Evolutionary conservation across 345 rosid species (phyloP), one percentile per base, ranked within the genome.

Genomic region (Eucalyptus viminalis): DNA sequence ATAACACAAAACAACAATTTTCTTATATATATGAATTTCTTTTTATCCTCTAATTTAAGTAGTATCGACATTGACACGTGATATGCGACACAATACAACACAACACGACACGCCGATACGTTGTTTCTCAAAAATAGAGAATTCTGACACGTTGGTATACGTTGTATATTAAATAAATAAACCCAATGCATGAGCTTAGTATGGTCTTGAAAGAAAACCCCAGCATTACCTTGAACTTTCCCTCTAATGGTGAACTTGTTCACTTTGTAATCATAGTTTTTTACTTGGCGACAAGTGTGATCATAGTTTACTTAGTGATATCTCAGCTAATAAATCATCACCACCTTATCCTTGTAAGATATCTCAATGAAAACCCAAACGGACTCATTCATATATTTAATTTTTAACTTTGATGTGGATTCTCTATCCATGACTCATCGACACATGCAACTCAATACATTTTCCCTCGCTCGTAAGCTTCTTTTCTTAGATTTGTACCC

Each of bases 21-120:
- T 54, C 25, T 54, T 51, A 51, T 54, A 19, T 53, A 54, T 54
- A 3, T 22, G 27, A 54, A 54, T 54, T 54, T 54, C 25, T 21
- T 54, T 54, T 54, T 22, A 54, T 4, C 5, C 10, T 51, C 7
- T 51, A 51, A 17, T 51, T 17, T 51, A 51, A 17, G 22, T 51
- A 17, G 56, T 0, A 51, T 17, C 4, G 0, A 51, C 2, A 51
- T 0, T 51, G 9, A 51, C 56, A 51, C 1, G 21, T 17, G 1
- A 51, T 9, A 51, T 17, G 9, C 2, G 4, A 51, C 2, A 51
- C 0, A 51, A 51, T 3, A 17, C 1, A 2, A 51, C 9, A 7
- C 2, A 4, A 51, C 2, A 51, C 0, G 4, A 17, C 22, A 17
- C 4, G 9, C 22, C 9, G 2, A 51, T 9, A 7, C 9, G 9